These are phyloP conservation scores for Kodamaea neixiangensis DNA, from an alignment of 805 yeast genomes.

Conservation along the genomic window DNA sequence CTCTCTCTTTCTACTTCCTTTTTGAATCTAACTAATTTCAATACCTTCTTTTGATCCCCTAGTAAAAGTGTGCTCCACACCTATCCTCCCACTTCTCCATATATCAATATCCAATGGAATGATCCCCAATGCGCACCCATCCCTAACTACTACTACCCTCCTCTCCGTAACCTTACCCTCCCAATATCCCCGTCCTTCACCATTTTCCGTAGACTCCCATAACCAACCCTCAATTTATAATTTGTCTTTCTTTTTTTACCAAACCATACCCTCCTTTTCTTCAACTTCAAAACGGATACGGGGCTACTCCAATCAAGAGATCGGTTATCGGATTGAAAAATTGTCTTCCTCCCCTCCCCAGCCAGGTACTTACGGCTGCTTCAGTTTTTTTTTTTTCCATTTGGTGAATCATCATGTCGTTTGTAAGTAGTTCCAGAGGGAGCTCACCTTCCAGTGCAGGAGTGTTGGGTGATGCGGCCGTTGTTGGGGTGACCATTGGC, in stretches of 20 bases:
- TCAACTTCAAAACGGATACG: constrained; percentile 1
- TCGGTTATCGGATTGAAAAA: constrained; percentile 1
- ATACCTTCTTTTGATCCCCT: too few relatives aligned
- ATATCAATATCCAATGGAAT: too few relatives aligned
- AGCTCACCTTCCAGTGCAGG: not conserved
- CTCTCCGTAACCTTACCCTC: not conserved
- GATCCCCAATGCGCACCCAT: too few relatives aligned
- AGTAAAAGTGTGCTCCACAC: too few relatives aligned
- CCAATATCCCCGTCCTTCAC: not conserved
- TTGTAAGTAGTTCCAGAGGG: not conserved
- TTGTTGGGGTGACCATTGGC: not conserved
- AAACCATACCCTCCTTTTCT: not conserved
- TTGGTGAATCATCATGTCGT: constrained; percentile 3
- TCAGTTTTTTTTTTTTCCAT: not conserved
- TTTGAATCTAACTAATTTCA: too few relatives aligned
- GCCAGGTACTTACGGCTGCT: not conserved
- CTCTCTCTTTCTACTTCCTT: too few relatives aligned
- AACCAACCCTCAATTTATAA: not conserved
- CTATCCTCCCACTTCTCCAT: too few relatives aligned
- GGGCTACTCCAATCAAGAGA: constrained; percentile 3
- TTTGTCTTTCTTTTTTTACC: constrained; percentile 1
- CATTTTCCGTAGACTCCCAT: too few relatives aligned
- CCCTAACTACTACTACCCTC: too few relatives aligned
- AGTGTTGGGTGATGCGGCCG: not conserved
- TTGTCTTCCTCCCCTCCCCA: not conserved